Conservation (phyloP, 768 basidiomycete genomes). For the Trametopsis cervina region DNA sequence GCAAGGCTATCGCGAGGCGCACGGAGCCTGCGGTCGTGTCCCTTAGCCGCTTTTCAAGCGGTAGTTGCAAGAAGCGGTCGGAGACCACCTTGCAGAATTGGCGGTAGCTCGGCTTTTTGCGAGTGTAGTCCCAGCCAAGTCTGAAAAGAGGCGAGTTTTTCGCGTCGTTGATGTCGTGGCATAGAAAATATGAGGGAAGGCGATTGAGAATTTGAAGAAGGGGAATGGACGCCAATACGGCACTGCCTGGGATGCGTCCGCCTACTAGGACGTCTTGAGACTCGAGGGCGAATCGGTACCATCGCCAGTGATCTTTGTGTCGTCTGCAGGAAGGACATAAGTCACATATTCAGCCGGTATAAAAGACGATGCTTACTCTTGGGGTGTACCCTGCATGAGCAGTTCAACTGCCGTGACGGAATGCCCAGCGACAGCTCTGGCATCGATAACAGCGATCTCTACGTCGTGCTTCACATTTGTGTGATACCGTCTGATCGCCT, state of each 20-base stretch:
- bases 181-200: conserved; percentile 65
- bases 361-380: conserved; percentile 40
- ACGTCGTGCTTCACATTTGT: conserved; percentile 66
- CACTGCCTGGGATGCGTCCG: conserved; percentile 57
- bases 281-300: conserved; percentile 69
- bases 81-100: conserved; percentile 69
- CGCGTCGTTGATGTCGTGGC: conserved; percentile 25
- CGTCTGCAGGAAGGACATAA: conserved; percentile 34
- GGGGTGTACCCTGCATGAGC: conserved; percentile 41
- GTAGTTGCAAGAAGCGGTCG: conserved; percentile 48
- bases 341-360: not conserved
- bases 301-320: conserved; percentile 62
- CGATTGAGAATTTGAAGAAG: conserved; percentile 56
- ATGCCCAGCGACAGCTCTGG: conserved; percentile 45
- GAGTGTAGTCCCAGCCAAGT: conserved; percentile 47
- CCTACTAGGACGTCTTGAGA: conserved; percentile 71
- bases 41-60: conserved; percentile 48
- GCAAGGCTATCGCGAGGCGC: conserved; percentile 56
- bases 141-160: conserved; percentile 31
- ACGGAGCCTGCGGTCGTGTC: conserved; percentile 66
- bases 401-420: conserved; percentile 63
- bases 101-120: conserved; percentile 55
- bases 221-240: conserved; percentile 65
- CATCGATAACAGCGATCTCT: conserved; percentile 76
- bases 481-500: conserved; percentile 70